Conservation (phyloP, 192 early-diverging fungal species). For the Globomyces pollinis-pini region DNA sequence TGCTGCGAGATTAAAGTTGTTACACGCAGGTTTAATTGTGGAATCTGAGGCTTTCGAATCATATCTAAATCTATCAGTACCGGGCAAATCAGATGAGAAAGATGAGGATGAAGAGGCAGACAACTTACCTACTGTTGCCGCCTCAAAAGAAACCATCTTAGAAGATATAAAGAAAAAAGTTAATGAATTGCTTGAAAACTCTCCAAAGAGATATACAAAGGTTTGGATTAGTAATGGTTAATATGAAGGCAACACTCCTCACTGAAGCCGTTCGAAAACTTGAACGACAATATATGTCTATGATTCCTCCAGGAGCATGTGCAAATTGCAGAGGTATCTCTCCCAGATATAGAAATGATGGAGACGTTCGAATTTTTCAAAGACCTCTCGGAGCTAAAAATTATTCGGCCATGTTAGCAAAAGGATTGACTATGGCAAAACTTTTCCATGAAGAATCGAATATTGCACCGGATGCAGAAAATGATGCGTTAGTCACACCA, state of each 20-base stretch:
- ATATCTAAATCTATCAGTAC: slow-evolving; percentile 21
- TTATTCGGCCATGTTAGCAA: slow-evolving; percentile 47
- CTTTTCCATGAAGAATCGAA: slow-evolving; percentile 24
- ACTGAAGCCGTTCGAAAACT: slow-evolving; percentile 37
- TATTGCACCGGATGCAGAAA: slow-evolving; percentile 4
- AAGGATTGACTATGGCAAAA: slow-evolving; percentile 39
- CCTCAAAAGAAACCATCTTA: slow-evolving; percentile 15
- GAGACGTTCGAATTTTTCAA: slow-evolving; percentile 77
- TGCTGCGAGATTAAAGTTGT: slow-evolving; percentile 70
- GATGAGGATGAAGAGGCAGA: slow-evolving; percentile 29
- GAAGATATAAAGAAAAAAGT: slow-evolving; percentile 31
- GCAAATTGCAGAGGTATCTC: slow-evolving; percentile 37
- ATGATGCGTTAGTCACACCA: slow-evolving; percentile 51
- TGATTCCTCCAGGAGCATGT: slow-evolving; percentile 32
- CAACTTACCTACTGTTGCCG: slow-evolving; percentile 9
- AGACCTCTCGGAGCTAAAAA: slow-evolving; percentile 62
- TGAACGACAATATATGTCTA: slow-evolving; percentile 38
- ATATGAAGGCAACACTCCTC: slow-evolving; percentile 35
- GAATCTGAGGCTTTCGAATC: slow-evolving; percentile 81
- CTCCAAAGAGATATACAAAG: slow-evolving; percentile 3
- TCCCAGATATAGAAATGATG: slow-evolving; percentile 76
- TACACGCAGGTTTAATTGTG: slow-evolving; percentile 78
- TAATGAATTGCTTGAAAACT: slow-evolving; percentile 11
- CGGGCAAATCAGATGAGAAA: slow-evolving; percentile 21
- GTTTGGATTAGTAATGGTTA: neutral